phyloP scores from a whole-genome alignment of 495 filamentous ascomycete genomes.

The Jackrogersella minutella region DNA sequence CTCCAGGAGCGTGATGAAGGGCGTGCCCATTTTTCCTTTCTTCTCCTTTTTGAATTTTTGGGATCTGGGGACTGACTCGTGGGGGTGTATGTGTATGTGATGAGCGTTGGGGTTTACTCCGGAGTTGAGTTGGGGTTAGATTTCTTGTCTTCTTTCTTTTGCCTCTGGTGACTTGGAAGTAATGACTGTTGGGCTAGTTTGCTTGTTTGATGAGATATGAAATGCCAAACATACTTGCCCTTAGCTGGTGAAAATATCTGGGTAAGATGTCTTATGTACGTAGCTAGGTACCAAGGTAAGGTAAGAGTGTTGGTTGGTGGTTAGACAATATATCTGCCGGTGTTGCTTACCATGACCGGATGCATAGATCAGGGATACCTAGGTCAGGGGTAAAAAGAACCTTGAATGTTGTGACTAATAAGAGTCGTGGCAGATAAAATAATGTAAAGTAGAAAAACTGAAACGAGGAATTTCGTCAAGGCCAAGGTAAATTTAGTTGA shows the following conservation, averaged over 20 bases:
- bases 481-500: not conserved
- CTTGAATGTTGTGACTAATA: constrained; percentile 18
- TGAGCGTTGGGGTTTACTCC: too few species aligned
- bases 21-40: constrained; percentile 55
- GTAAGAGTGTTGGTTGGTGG: too few species aligned
- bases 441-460: too few species aligned
- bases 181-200: not conserved
- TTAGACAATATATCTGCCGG: too few species aligned
- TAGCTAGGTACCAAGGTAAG: not conserved
- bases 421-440: too few species aligned
- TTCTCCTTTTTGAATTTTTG: too few species aligned
- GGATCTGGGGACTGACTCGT: too few species aligned
- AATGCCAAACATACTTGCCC: not conserved
- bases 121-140: not conserved
- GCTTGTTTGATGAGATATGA: not conserved
- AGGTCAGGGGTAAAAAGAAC: not conserved
- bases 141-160: too few species aligned
- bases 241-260: too few species aligned
- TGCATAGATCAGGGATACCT: not conserved
- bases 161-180: not conserved
- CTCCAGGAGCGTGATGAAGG: constrained; percentile 58
- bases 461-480: constrained; percentile 17
- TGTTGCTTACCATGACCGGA: constrained; percentile 1
- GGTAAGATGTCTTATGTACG: too few species aligned
- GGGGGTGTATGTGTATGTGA: too few species aligned